phyloP scores from a whole-genome alignment of 768 basidiomycete species.

The Mrakia frigida region DNA sequence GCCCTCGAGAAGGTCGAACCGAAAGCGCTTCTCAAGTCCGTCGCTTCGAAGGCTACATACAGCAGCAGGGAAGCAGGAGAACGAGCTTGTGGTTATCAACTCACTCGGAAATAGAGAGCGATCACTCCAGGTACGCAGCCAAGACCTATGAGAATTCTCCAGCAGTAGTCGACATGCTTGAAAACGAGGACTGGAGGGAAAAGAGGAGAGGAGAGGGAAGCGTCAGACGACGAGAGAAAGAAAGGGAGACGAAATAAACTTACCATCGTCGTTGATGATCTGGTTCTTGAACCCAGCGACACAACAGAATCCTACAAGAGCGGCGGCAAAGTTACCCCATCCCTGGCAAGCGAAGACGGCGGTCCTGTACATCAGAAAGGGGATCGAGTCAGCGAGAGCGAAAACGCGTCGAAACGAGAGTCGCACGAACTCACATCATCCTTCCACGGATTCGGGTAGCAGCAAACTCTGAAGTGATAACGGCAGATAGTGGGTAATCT shows the following conservation, averaged over 20 bases:
- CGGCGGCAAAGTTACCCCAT: conserved; percentile 76
- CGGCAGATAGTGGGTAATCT: conserved; percentile 77
- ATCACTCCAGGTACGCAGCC: conserved; percentile 74
- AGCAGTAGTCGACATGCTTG: conserved; percentile 56
- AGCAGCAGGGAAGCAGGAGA: too few species aligned
- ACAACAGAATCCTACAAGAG: conserved; percentile 61
- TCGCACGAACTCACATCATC: conserved; percentile 65
- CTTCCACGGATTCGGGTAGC: conserved; percentile 69
- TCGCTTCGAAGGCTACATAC: too few species aligned
- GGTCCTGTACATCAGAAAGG: conserved; percentile 41
- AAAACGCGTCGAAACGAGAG: not conserved
- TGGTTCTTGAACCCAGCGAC: conserved; percentile 63
- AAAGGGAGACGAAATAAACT: too few species aligned
- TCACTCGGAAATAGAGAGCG: conserved; percentile 86
- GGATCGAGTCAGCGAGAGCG: not conserved
- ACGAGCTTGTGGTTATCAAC: conserved; percentile 44
- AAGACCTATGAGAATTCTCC: conserved; percentile 79
- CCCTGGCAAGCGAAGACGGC: conserved; percentile 82
- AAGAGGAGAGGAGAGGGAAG: too few species aligned
- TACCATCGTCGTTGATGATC: conserved; percentile 49
- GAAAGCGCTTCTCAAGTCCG: too few species aligned
- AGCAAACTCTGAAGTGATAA: conserved; percentile 83
- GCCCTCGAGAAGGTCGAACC: too few species aligned
- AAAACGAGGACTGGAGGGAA: conserved; percentile 38
- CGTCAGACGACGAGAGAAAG: too few species aligned